Evolutionary conservation across 2,329 filamentous ascomycete genomes (phyloP).

Genomic region (Talaromyces piceae): DNA sequence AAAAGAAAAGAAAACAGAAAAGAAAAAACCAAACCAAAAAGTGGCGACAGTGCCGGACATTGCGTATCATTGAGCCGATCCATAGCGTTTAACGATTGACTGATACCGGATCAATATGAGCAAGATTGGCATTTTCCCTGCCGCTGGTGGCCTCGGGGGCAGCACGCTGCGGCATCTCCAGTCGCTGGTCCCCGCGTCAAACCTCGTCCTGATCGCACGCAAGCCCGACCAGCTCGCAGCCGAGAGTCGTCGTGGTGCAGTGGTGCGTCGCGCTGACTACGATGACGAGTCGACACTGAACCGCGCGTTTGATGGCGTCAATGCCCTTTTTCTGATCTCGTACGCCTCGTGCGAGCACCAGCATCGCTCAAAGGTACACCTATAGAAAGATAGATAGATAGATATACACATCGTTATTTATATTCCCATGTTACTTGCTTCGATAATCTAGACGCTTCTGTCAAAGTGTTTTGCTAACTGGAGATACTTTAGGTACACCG

Average conservation of each 20-base stretch:
- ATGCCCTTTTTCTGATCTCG: constrained; percentile 50
- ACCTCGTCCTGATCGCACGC: constrained; percentile 44
- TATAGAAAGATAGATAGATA: background rate
- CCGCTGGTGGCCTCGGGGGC: constrained; percentile 46
- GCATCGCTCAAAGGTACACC: constrained; percentile 34
- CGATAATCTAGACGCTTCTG: too few species aligned
- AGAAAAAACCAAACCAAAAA: too few species aligned
- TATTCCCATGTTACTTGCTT: too few species aligned
- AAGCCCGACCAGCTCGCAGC: constrained; percentile 33
- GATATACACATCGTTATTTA: too few species aligned
- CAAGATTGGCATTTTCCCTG: constrained; percentile 41
- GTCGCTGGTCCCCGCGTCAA: constrained; percentile 34
- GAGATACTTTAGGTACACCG: constrained; percentile 28
- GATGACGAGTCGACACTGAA: constrained; percentile 41
- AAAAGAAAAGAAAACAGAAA: too few species aligned
- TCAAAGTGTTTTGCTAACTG: constrained; percentile 17
- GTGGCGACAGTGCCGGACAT: too few species aligned
- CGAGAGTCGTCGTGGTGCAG: constrained; percentile 32
- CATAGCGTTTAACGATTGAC: too few species aligned
- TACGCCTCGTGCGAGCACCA: constrained; percentile 45
- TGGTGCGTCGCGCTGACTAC: constrained; percentile 45
- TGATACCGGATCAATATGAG: background rate
- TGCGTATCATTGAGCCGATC: too few species aligned
- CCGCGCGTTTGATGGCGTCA: constrained; percentile 43
- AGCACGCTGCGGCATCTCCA: constrained; percentile 46